Evolutionary conservation across 371 early-diverging fungal species (phyloP).

Genomic region (Mortierella sp.): DNA sequence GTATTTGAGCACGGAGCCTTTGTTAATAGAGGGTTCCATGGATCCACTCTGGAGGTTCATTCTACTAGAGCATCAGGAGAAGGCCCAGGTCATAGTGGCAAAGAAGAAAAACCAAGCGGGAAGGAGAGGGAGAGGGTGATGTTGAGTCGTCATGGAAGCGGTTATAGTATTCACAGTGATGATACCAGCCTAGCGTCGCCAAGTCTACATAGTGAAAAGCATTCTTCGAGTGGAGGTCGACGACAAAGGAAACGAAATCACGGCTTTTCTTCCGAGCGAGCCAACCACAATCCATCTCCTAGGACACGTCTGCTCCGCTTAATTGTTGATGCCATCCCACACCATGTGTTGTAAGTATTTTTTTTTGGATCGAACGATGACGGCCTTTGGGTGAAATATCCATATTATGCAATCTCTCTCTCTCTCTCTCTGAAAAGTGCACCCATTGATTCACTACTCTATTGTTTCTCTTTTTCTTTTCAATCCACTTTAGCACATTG

Average conservation of each 20-base stretch:
- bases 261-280: slow-evolving; percentile 23
- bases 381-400: background rate
- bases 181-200: slow-evolving; percentile 40
- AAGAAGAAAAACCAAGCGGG: background rate
- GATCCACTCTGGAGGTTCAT: too few relatives aligned
- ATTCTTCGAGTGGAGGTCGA: slow-evolving; percentile 9
- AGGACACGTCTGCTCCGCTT: slow-evolving; percentile 65
- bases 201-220: slow-evolving; percentile 26
- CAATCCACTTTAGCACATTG: slow-evolving; percentile 56
- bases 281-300: slow-evolving; percentile 55
- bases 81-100: background rate
- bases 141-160: slow-evolving; percentile 47
- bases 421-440: too few relatives aligned
- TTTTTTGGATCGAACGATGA: too few relatives aligned
- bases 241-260: slow-evolving; percentile 29
- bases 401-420: background rate
- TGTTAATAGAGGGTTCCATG: too few relatives aligned
- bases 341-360: slow-evolving; percentile 70
- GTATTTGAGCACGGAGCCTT: slow-evolving; percentile 17
- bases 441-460: too few relatives aligned
- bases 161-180: slow-evolving; percentile 48
- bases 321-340: slow-evolving; percentile 72
- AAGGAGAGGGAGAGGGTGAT: slow-evolving; percentile 14
- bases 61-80: background rate
- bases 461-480: too few relatives aligned